Conservation (phyloP, 345 rosid species). For the Bruguiera sexangula region DNA sequence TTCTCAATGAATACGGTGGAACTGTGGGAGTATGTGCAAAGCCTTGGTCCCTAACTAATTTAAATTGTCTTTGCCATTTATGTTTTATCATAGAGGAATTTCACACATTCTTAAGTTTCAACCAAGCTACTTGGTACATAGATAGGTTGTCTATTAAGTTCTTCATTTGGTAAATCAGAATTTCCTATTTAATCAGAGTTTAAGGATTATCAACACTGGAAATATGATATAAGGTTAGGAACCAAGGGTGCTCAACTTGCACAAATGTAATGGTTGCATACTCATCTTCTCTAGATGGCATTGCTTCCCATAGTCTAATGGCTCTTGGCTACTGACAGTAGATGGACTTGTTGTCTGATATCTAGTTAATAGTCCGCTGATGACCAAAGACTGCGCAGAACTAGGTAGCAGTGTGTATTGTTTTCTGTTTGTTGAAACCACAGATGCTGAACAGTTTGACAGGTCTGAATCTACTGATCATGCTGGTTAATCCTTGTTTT, state of each 20-base stretch:
- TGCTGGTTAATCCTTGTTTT: slow-evolving; percentile 1
- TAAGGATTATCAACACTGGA: background rate
- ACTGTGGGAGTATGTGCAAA: slow-evolving; percentile 82
- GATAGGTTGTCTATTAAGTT: background rate
- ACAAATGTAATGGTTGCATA: background rate
- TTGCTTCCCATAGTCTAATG: background rate
- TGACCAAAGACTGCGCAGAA: slow-evolving; percentile 2
- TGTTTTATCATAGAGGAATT: background rate
- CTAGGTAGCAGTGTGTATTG: background rate
- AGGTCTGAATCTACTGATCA: background rate
- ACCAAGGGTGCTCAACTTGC: background rate
- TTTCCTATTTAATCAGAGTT: background rate
- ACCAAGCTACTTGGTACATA: background rate
- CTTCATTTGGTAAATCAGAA: background rate
- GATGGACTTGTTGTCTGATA: background rate
- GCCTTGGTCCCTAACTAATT: slow-evolving; percentile 6
- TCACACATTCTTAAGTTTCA: background rate
- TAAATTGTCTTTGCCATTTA: background rate
- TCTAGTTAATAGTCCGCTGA: too few species aligned
- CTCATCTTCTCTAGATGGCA: background rate
- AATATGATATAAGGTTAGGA: too few species aligned
- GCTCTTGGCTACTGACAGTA: background rate
- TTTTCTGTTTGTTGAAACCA: slow-evolving; percentile 7
- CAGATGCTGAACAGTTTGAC: background rate
- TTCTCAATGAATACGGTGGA: slow-evolving; percentile 97